These are phyloP conservation scores for Hypoxylon cercidicola DNA, from an alignment of 495 filamentous ascomycete genomes.

Conservation along the genomic window DNA sequence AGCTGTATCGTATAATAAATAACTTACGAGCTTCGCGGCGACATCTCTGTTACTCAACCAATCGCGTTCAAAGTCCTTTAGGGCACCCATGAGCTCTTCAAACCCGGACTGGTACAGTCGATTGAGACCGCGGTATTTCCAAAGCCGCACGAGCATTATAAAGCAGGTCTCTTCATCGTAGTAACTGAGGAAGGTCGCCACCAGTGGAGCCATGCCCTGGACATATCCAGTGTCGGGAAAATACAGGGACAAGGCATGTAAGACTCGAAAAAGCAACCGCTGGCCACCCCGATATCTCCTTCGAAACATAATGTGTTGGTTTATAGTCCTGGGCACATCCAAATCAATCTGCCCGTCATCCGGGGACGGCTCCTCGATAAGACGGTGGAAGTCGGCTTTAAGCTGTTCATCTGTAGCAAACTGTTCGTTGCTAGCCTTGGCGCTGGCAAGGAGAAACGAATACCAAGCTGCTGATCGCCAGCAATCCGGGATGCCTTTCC, in stretches of 20 bases:
- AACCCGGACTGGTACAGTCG: slow-evolving; percentile 87
- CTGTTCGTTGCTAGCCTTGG: slow-evolving; percentile 68
- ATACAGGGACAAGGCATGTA: slow-evolving; percentile 91
- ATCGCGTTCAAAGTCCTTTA: slow-evolving; percentile 85
- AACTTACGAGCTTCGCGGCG: slow-evolving; percentile 78
- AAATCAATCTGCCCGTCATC: slow-evolving; percentile 98
- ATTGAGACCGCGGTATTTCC: slow-evolving; percentile 87
- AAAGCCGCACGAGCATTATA: slow-evolving; percentile 92
- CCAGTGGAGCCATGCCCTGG: slow-evolving; percentile 95
- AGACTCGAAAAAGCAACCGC: slow-evolving; percentile 88
- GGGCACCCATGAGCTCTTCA: slow-evolving; percentile 83
- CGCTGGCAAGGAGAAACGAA: slow-evolving; percentile 87
- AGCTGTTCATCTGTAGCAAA: slow-evolving; percentile 74
- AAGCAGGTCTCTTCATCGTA: slow-evolving; percentile 96
- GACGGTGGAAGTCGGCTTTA: slow-evolving; percentile 72
- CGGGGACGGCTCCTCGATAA: slow-evolving; percentile 76
- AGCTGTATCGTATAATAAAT: background rate
- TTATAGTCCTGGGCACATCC: slow-evolving; percentile 95
- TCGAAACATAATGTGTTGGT: slow-evolving; percentile 97
- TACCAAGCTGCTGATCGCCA: slow-evolving; percentile 97
- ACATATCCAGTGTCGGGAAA: slow-evolving; percentile 95
- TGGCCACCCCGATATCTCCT: slow-evolving; percentile 90
- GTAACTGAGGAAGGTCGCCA: slow-evolving; percentile 93
- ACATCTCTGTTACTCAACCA: slow-evolving; percentile 86
- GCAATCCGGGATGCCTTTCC: slow-evolving; percentile 98